Evolutionary conservation across 352 stramenopile genomes (phyloP), one percentile per base, ranked within the genome.

Genomic region (Phytopythium oedochilum): DNA sequence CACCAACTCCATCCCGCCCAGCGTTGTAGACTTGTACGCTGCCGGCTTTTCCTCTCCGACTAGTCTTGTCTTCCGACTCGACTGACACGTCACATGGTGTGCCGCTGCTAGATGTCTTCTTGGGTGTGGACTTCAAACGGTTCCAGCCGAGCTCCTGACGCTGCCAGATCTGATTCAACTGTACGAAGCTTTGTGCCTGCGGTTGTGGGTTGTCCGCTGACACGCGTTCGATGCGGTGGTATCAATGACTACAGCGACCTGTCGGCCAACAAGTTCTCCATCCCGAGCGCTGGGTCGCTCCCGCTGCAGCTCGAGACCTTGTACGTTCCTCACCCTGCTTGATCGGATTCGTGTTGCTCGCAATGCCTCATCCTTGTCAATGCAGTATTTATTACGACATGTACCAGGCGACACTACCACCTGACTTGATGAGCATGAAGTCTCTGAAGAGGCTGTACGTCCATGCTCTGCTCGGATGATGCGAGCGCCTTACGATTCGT

Each of bases 141-240:
- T 79, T 14, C 70, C 70, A n/a, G 22, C 53, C 9, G 70, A 68
- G 18, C 49, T 79, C 23, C 20, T 68, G 20, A 59, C 57, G 39
- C 64, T 79, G 58, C 66, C 66, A 3, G 26, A 60, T 3, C 70
- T 79, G 40, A 66, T 59, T 53, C 61, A 57, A 23, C 53, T 78
- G 70, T 78, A 55, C 46, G 64, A 57, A 18, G 35, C 0, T 18
- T 23, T 15, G 14, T 15, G 9, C 18, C 17, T 48, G 11, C 2
- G 14, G 8, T 25, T 26, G 40, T 26, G 18, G 15, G 31, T 43
- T 12, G 20, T 25, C 6, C 1, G 25, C 4, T 28, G 14, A 36
- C 8, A 26, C 38, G 43, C 34, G 17, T 15, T 46, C 9, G 14
- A 43, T 20, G 12, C 32, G 2, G 22, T 17, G 4, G 25, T 45